These are phyloP conservation scores for Zasmidium citrigriseum DNA, from an alignment of 2,329 filamentous ascomycete species.

Conservation along the genomic window DNA sequence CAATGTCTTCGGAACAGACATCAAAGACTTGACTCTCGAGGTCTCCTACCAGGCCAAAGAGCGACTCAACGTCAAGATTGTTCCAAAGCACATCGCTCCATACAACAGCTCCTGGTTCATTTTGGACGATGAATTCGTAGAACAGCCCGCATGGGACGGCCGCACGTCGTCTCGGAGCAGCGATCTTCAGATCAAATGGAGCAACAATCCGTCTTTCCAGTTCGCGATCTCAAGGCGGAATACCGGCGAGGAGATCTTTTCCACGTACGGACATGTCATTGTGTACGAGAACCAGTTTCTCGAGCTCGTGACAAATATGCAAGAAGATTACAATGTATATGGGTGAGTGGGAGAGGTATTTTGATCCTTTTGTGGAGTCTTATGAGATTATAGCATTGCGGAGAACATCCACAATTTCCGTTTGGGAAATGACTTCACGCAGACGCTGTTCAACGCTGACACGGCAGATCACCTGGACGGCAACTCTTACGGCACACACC, in stretches of 20 bases:
- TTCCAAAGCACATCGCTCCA: conserved; percentile 23
- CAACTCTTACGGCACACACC: conserved; percentile 34
- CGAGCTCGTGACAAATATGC: conserved; percentile 31
- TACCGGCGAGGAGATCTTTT: conserved; percentile 30
- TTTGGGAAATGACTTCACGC: conserved; percentile 31
- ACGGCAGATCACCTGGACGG: conserved; percentile 23
- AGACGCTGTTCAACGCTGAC: conserved; percentile 34
- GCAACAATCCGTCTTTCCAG: conserved; percentile 32
- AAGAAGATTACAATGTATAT: conserved; percentile 8
- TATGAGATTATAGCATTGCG: conserved; percentile 13
- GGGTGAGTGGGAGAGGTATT: not conserved
- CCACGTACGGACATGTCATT: conserved; percentile 31
- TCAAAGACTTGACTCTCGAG: conserved; percentile 25
- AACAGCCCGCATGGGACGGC: conserved; percentile 19
- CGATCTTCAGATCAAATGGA: conserved; percentile 32
- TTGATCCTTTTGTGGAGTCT: not conserved
- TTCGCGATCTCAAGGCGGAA: conserved; percentile 26
- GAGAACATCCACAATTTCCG: conserved; percentile 31
- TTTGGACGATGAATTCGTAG: conserved; percentile 19
- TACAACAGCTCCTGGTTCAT: conserved; percentile 26
- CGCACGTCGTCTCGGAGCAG: conserved; percentile 19
- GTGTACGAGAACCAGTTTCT: conserved; percentile 36
- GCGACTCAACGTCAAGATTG: conserved; percentile 29
- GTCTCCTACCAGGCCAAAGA: conserved; percentile 29
- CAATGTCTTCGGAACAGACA: conserved; percentile 30